A percentile compares a stretch with the other conserved stretches of the same genome.
phyloP scores from a whole-genome alignment of 495 filamentous ascomycete genomes.

The Wilcoxina mikolae region DNA sequence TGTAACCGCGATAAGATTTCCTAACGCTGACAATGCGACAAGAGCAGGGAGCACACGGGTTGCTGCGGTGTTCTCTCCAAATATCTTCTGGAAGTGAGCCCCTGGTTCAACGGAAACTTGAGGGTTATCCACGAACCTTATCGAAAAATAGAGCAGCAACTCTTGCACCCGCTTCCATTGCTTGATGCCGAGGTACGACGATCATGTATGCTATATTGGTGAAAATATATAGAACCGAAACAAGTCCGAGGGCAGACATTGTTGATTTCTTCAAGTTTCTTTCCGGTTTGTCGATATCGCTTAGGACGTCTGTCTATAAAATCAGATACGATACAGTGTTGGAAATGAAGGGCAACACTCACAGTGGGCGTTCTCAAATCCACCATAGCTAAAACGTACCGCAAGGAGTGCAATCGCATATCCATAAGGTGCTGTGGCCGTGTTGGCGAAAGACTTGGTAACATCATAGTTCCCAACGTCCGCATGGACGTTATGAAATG shows the following conservation, averaged over 20 bases:
- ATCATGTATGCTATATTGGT: conserved; percentile 37
- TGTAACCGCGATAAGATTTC: conserved; percentile 39
- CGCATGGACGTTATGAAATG: conserved; percentile 8
- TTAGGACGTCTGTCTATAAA: conserved; percentile 26
- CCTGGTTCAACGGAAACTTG: too few relatives aligned
- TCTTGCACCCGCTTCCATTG: not conserved
- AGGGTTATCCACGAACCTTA: conserved; percentile 9
- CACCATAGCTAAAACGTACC: conserved; percentile 31
- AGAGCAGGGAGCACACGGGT: conserved; percentile 30
- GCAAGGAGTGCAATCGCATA: conserved; percentile 29
- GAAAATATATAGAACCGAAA: conserved; percentile 31
- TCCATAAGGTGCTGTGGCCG: conserved; percentile 9
- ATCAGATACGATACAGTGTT: not conserved
- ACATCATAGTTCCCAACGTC: conserved; percentile 19
- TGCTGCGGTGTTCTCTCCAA: not conserved
- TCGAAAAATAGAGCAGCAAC: conserved; percentile 9
- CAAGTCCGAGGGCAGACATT: conserved; percentile 25
- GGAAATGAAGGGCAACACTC: not conserved
- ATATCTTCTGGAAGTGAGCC: not conserved
- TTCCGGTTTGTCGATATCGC: conserved; percentile 34
- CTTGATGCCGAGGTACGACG: not conserved
- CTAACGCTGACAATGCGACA: conserved; percentile 36
- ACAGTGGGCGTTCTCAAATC: conserved; percentile 34
- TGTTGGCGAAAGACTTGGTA: conserved; percentile 19
- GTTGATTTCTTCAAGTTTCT: conserved; percentile 31